Evolutionary conservation across 2,329 filamentous ascomycete genomes (phyloP), one percentile per base, ranked within the genome.

Genomic region (Trichophyton schoenleinii): DNA sequence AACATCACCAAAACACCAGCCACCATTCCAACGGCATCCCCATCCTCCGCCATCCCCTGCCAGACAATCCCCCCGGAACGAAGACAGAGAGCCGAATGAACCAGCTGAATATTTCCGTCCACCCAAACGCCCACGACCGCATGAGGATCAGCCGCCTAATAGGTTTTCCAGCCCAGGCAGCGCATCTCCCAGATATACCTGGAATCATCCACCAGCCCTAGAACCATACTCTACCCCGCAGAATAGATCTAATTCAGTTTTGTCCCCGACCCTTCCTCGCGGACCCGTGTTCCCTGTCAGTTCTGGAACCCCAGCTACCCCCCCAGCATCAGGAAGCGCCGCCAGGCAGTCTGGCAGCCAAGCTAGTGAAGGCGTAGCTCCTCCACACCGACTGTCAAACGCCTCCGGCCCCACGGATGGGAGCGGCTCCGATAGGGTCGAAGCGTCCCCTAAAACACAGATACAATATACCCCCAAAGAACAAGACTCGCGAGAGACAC

Each of bases 61-160:
- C 2, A 58, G 41, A 9, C 55, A 58, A 15, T 58, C 55, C 11
- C 53, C 62, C 5, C 44, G 60, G n/a, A 61, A 64, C 25, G 63
- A 64, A 61, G 58, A 55, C 15, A 60, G 58, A 25, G 64, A 66
- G 13, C 38, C 59, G 15, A 63, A 61, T 44, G 57, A 63, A 28
- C 34, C 38, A n/a, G 57, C 57, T 41, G 64, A 64, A 5, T 36
- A 58, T n/a, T 64, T 60, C 34, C 55, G 63, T 11, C 44, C 64
- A 2, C 57, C 59, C 8, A 66, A 66, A 59, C 63, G 64, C 11
- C 58, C 20, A 52, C 63, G 64, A 13, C 63, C 59, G 20, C 20
- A 36, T 20, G 58, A 59, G 28, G 58, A 61, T 42, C 44, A 57
- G 22, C 34, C 36, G 18, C 52, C 46, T 31, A 34, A 46, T 4